Conservation (phyloP, 1,139 yeast species). For the Debaryomycetaceae sp. region DNA sequence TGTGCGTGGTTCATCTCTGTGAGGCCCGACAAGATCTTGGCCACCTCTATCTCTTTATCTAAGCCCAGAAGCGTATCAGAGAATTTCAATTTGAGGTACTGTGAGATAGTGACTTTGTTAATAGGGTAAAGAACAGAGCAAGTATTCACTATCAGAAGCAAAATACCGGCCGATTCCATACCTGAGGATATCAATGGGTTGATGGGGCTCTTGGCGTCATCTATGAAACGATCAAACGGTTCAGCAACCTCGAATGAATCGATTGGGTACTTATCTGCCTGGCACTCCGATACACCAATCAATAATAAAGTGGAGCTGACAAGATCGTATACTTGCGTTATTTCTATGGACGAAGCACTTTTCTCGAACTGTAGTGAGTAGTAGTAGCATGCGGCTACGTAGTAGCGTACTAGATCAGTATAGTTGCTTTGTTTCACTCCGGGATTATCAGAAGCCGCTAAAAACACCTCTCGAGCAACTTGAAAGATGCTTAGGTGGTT, state of each 20-base stretch:
- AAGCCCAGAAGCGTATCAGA: slow-evolving; percentile 14
- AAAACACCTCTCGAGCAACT: background rate
- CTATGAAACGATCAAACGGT: slow-evolving; percentile 1
- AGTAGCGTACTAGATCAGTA: slow-evolving; percentile 5
- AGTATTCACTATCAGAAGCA: slow-evolving; percentile 28
- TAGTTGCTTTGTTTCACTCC: background rate
- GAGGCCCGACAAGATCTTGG: slow-evolving; percentile 28
- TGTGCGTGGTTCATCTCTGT: slow-evolving; percentile 30
- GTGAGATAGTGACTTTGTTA: slow-evolving; percentile 36
- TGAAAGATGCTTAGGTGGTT: slow-evolving; percentile 3
- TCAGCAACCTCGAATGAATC: background rate
- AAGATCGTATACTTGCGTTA: slow-evolving; percentile 26
- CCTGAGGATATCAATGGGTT: slow-evolving; percentile 17
- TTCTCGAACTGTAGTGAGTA: slow-evolving; percentile 16
- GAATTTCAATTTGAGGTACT: slow-evolving; percentile 31
- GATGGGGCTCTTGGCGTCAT: slow-evolving; percentile 12
- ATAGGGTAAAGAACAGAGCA: slow-evolving; percentile 42
- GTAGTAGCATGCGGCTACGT: slow-evolving; percentile 25
- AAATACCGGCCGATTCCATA: slow-evolving; percentile 12
- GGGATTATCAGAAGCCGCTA: background rate
- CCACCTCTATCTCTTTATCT: slow-evolving; percentile 22
- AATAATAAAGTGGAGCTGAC: slow-evolving; percentile 22
- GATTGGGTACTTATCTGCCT: background rate
- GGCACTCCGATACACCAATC: background rate
- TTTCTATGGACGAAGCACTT: slow-evolving; percentile 24